These are phyloP conservation scores for Ochetophila trinervis DNA, from an alignment of 306 rosid species.

Conservation along the genomic window DNA sequence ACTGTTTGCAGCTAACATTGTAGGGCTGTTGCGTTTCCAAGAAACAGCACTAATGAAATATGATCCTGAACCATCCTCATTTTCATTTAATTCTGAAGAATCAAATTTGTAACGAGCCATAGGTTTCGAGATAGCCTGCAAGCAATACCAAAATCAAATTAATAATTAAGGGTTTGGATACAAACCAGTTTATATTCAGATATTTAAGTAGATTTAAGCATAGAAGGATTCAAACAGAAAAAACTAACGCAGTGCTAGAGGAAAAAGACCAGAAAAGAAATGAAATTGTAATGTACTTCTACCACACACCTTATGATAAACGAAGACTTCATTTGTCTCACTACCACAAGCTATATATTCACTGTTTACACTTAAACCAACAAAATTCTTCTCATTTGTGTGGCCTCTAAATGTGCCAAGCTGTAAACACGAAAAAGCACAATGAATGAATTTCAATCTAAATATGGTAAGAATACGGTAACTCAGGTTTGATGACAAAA, in stretches of 20 bases:
- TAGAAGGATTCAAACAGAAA: too few relatives aligned
- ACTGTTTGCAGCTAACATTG: conserved; percentile 81
- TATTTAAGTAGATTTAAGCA: background rate
- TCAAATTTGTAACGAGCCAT: conserved; percentile 72
- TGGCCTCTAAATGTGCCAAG: conserved; percentile 84
- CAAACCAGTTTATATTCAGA: background rate
- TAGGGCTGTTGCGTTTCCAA: conserved; percentile 91
- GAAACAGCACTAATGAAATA: conserved; percentile 90
- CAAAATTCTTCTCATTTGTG: conserved; percentile 87
- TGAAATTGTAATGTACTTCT: background rate
- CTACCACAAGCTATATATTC: conserved; percentile 94
- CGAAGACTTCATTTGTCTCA: conserved; percentile 87
- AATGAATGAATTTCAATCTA: background rate
- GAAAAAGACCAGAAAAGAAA: background rate
- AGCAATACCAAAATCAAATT: conserved; percentile 4
- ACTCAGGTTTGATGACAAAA: too few relatives aligned
- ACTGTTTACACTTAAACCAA: conserved; percentile 73
- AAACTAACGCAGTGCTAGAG: background rate
- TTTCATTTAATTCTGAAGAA: conserved; percentile 50
- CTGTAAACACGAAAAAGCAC: conserved; percentile 30
- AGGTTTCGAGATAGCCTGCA: conserved; percentile 84
- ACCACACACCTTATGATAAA: conserved; percentile 77
- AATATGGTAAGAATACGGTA: background rate
- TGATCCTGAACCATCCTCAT: conserved; percentile 67
- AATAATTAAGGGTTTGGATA: too few relatives aligned